Base-by-base conservation (phyloP, 2,329 filamentous ascomycete species). In the Penicillium sp. region DNA sequence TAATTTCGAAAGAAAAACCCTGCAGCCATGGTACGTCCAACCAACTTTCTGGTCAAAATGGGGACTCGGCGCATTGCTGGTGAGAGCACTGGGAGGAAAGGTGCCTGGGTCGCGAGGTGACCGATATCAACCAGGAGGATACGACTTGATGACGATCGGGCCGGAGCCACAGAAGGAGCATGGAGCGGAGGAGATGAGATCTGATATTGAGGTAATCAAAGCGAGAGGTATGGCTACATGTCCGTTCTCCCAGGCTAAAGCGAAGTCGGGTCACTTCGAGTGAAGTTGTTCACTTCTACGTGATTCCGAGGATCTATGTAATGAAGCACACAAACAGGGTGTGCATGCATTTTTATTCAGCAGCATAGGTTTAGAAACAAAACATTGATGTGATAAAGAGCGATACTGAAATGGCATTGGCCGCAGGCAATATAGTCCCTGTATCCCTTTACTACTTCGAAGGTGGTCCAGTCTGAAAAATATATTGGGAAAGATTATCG, bases 221-320 rank as follows among this genome's bases (percentile, higher is more conserved):
- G 55, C 40, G 17, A 57, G 55, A 45, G 61, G 57, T 19, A 49
- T 60, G 10, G 55, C 55, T 43, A 60, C 59, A 13, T 62, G 61
- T 54, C 62, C 62, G 1, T 63, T 63, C 31, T 60, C 62, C 10
- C 57, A 54, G 21, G 52, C 45, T 9, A 65, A 60, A n/a, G 10
- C 46, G 12, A 60, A 62, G n/a, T 23, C 19, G 4, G 49, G 40
- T 41, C 17, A 37, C 7, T 50, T 49, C 29, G 89, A 41, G 37
- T 51, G 6, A 42, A 23, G 7, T 23, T 23, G 27, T 13, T 31
- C 13, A 29, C 7, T 17, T 33, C 23, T 6, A 21, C 12, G 29
- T 5, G n/a, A 13, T 19, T 12, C 3, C 5, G 27, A 6, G n/a
- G n/a, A 31, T 23, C 8, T 17, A 21, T 19, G n/a, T 6, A 17